Evolutionary conservation across 495 filamentous ascomycete species (phyloP).

Genomic region (Penicillium maclennaniae): DNA sequence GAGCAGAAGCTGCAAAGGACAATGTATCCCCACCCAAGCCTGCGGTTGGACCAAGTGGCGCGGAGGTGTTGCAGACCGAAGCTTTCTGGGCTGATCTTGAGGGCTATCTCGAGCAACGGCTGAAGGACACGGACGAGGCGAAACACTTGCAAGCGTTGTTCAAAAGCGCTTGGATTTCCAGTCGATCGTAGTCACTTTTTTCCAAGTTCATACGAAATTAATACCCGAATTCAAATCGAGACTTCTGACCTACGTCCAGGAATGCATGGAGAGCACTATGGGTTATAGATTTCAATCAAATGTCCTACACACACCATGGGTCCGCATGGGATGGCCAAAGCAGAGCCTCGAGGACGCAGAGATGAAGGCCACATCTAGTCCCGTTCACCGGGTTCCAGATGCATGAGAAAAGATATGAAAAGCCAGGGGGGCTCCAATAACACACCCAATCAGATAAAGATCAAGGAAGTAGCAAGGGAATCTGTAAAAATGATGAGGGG

Average conservation of each 20-base stretch:
- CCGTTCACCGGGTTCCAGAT: background rate
- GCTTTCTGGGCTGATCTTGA: constrained; percentile 87
- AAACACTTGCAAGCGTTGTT: constrained; percentile 63
- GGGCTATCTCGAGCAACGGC: constrained; percentile 71
- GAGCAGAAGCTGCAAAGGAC: constrained; percentile 30
- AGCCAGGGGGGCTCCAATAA: background rate
- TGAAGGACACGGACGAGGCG: constrained; percentile 68
- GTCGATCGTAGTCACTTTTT: constrained; percentile 8
- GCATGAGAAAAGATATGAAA: background rate
- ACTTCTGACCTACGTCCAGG: background rate
- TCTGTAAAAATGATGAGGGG: background rate
- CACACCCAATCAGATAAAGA: background rate
- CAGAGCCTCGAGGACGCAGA: background rate
- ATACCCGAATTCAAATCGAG: background rate
- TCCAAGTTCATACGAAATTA: background rate
- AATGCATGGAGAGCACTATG: background rate
- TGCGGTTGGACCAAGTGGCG: constrained; percentile 54
- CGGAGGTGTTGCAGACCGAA: constrained; percentile 59
- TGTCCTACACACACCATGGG: background rate
- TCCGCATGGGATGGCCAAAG: background rate
- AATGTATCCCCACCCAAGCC: constrained; percentile 36
- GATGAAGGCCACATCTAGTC: background rate
- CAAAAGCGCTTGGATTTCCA: constrained; percentile 60
- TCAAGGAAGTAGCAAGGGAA: background rate
- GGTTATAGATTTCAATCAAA: background rate